phyloP scores from a whole-genome alignment of 2,329 filamentous ascomycete genomes.

The Colletotrichum agaves region DNA sequence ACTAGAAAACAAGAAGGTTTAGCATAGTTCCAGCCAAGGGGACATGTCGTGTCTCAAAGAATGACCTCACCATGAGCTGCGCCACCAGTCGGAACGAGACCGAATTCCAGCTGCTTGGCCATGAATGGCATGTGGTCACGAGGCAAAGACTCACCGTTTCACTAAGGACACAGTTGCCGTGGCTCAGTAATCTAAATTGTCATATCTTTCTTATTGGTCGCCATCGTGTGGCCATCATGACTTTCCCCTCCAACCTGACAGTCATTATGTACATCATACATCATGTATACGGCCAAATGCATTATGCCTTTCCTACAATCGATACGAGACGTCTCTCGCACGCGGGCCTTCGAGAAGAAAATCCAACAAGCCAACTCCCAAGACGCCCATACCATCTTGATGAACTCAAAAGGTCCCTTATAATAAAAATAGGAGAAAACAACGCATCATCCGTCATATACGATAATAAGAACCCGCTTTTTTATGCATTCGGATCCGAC shows the following conservation, averaged over 20 bases:
- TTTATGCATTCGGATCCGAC: constrained; percentile 61
- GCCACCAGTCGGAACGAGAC: neutral
- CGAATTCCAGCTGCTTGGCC: constrained; percentile 15
- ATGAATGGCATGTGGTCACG: neutral
- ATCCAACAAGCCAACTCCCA: constrained; percentile 34
- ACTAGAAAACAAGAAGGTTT: constrained; percentile 2
- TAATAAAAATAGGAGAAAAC: constrained; percentile 9
- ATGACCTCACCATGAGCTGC: neutral
- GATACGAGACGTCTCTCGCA: constrained; percentile 13
- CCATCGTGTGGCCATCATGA: constrained; percentile 25
- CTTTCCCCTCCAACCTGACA: constrained; percentile 32
- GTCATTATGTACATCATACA: constrained; percentile 37
- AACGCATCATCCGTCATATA: constrained; percentile 23
- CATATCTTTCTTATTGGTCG: constrained; percentile 17
- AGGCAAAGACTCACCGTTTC: neutral
- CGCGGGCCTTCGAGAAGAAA: constrained; percentile 10
- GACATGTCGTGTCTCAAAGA: constrained; percentile 9
- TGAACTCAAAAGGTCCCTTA: constrained; percentile 21
- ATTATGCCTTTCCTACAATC: constrained; percentile 35
- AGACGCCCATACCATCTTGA: constrained; percentile 36
- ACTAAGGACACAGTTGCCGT: neutral
- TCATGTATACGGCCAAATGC: constrained; percentile 30
- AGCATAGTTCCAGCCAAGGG: neutral
- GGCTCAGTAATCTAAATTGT: neutral
- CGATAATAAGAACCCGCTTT: neutral